Percentiles rank a stretch among this genome's conserved stretches.
Evolutionary conservation across 2,329 filamentous ascomycete genomes (phyloP).

Genomic region (Exophiala aquamarina): DNA sequence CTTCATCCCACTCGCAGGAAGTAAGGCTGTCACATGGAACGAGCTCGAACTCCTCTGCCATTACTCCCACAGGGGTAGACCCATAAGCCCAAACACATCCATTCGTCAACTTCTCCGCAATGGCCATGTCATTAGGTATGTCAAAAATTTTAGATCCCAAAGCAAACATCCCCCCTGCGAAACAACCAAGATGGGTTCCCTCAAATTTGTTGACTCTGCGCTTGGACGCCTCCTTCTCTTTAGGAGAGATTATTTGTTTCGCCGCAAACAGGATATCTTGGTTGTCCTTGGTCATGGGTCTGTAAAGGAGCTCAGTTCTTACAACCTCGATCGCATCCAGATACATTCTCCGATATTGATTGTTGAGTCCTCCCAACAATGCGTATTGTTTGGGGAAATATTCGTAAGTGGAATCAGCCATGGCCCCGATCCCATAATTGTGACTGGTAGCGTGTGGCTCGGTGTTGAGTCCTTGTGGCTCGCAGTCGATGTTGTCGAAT

Average conservation of each 20-base stretch:
- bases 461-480: constrained; percentile 39
- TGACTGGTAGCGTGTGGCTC: constrained; percentile 35
- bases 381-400: constrained; percentile 52
- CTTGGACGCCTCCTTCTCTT: constrained; percentile 19
- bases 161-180: constrained; percentile 63
- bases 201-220: constrained; percentile 47
- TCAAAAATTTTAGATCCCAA: constrained; percentile 59
- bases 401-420: constrained; percentile 51
- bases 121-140: constrained; percentile 53
- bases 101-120: constrained; percentile 59
- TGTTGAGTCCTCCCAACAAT: constrained; percentile 42
- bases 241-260: constrained; percentile 27
- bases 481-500: constrained; percentile 34
- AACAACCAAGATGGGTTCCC: constrained; percentile 60
- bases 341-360: constrained; percentile 47
- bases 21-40: constrained; percentile 48
- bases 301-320: constrained; percentile 44
- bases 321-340: constrained; percentile 39
- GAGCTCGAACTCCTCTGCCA: constrained; percentile 60
- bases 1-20: constrained; percentile 56
- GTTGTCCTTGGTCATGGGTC: constrained; percentile 43
- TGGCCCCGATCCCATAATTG: constrained; percentile 44
- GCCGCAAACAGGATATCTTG: constrained; percentile 43
- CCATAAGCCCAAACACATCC: constrained; percentile 65
- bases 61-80: constrained; percentile 56